A percentile compares a stretch with the other conserved stretches of the same genome.
Evolutionary conservation across 306 rosid genomes (phyloP).

Genomic region (Malus domestica): ASM211411v1 NC_041793.1:33231001-33231500

Average conservation of each 20-base stretch:
- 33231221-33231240: neutral
- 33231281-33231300: neutral
- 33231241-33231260: too few relatives aligned
- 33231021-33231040: too few relatives aligned
- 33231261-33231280: too few relatives aligned
- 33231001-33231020: too few relatives aligned
- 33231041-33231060: too few relatives aligned
- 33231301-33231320: neutral
- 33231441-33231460: slow-evolving; percentile 22
- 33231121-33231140: too few relatives aligned
- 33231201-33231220: too few relatives aligned
- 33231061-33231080: neutral
- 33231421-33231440: neutral
- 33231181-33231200: too few relatives aligned
- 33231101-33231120: too few relatives aligned
- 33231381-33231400: neutral
- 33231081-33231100: too few relatives aligned
- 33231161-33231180: too few relatives aligned
- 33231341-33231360: neutral
- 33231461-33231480: slow-evolving; percentile 25
- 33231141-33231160: too few relatives aligned
- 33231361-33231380: neutral
- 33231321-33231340: neutral
- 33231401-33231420: neutral
- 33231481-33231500: neutral